Base-by-base conservation (phyloP, 805 yeast species). In the Starmerella cellae region DNA sequence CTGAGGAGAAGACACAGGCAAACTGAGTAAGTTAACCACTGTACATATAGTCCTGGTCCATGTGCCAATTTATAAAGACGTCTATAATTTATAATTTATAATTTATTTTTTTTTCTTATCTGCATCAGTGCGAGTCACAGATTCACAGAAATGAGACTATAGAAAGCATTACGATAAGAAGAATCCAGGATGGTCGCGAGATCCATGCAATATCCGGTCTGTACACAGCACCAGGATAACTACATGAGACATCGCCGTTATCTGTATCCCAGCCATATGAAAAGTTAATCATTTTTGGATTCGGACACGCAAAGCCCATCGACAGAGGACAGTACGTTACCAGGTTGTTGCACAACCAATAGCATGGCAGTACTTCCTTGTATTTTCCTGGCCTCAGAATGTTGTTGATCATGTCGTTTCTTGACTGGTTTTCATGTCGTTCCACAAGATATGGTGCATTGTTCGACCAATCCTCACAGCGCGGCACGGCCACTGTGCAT, bases 331-430 rank as follows among this genome's bases (percentile, higher is more conserved):
- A 88, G 57, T 81, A 80, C 38, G 83, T 69, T 2, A 79, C 91
- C 6, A 91, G 73, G 5, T 76, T 70, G 47, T 81, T 67, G 60
- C 97, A 91, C 48, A 79, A 71, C 54, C 81, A 77, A 38, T 79
- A 69, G 57, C 98, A 88, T 0, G 98, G 98, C 44, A 83, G 59
- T 2, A 91, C 70, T 60, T 88, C 98, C 52, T 68, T 77, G 60
- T 87, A 88, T 21, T 60, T 56, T 11, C 70, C 67, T 0, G 85
- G 82, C 4, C 70, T 65, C 24, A 79, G 64, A 1, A 70, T 55
- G 4, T 63, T 61, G 49, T 75, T 71, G 31, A 88, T 67, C 48
- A 70, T 73, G 4, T 63, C 61, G 52, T 72, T 82, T 48, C 98
- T 68, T 10, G 82, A 77, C 4, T 65, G 58, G 14, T 68, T 68